These are phyloP conservation scores for Linum tenue DNA, from an alignment of 345 rosid genomes.

Conservation along the genomic window DNA sequence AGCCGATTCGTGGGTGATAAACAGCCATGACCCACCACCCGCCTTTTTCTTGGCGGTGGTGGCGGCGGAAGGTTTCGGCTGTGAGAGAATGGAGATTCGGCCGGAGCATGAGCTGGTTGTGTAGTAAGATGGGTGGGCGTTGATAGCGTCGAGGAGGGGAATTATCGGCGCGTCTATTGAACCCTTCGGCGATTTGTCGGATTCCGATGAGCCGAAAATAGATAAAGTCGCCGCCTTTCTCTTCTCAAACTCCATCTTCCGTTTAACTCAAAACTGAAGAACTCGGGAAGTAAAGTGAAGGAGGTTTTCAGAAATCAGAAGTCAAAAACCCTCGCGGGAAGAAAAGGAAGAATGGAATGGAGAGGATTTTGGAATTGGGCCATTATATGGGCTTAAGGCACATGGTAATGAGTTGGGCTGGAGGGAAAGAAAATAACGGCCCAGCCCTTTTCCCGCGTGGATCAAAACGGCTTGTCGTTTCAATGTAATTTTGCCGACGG, in stretches of 20 bases:
- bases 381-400: no score
- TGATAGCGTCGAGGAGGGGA: slow-evolving; percentile 61
- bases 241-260: slow-evolving; percentile 59
- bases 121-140: slow-evolving; percentile 66
- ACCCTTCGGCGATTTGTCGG: slow-evolving; percentile 83
- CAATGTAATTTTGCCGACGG: no score
- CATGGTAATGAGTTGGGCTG: no score
- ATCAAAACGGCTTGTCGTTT: no score
- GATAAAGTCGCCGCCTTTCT: slow-evolving; percentile 64
- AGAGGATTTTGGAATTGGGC: no score
- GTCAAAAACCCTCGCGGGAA: no score
- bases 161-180: slow-evolving; percentile 59
- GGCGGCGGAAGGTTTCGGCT: slow-evolving; percentile 30
- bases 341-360: no score
- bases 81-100: slow-evolving; percentile 79
- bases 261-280: no score
- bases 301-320: no score
- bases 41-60: slow-evolving; percentile 45
- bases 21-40: slow-evolving; percentile 81
- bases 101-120: slow-evolving; percentile 96
- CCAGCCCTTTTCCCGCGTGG: no score
- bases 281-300: no score
- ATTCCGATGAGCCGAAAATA: slow-evolving; percentile 36
- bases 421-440: no score
- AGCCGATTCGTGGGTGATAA: slow-evolving; percentile 58